Evolutionary conservation across 2,329 filamentous ascomycete genomes (phyloP), one percentile per base, ranked within the genome.

Genomic region (Cladophialophora psammophila): DNA sequence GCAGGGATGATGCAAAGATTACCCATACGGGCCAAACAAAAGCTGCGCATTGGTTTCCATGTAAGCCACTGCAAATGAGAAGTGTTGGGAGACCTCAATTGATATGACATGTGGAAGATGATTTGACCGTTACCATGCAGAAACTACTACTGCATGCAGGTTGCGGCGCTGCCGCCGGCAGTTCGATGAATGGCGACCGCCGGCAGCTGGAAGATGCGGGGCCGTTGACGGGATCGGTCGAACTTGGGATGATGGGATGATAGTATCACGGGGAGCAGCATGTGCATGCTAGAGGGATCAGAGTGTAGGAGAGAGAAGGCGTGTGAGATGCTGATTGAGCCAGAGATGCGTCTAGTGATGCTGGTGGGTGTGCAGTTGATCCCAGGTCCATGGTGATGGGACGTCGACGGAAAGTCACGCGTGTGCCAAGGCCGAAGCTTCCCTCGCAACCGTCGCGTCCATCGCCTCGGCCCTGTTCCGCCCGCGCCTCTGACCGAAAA

Each of bases 391-490:
- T 31, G 45, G 45, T 5, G 45, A 26, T 20, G 45, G 45, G 45
- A 50, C 45, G 8, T 50, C 12, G 45, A 50, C 45, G 45, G 20
- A 50, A 50, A 50, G n/a, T 50, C 45, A 50, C 45, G 45, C 45
- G 13, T 48, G 7, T 26, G 42, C 42, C 42, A 48, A 48, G 42
- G 12, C 26, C 26, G 26, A 26, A 26, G 26, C 26, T 26, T 26
- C 26, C 26, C 3, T 26, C 26, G 26, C 26, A 26, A 26, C 26
- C 26, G 26, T 26, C 26, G 26, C 3, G 26, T 26, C 36, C 36
- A 8, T 10, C 36, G 5, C 36, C 36, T 13, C 36, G 13, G 36
- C 36, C 36, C 26, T 26, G 26, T 26, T 26, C 26, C 26, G 26
- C 26, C 26, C 26, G 26, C 26, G 26, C 26, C 26, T 26, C 26